Conservation (phyloP, 306 rosid genomes). For the Begonia fuchsioides region DNA sequence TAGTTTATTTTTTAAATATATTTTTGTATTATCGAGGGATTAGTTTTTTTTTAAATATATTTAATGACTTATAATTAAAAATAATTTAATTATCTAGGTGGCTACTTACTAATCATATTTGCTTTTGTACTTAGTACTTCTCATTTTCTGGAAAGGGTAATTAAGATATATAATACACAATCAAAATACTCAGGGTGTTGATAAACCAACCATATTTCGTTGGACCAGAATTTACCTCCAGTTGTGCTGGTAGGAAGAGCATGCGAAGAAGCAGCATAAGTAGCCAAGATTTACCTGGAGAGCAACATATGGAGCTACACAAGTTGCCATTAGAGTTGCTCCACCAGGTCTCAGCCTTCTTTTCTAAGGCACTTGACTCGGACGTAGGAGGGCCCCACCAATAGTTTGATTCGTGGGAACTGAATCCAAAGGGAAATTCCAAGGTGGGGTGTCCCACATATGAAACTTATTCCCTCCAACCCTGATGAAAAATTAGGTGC, state of each 20-base stretch:
- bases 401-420: slow-evolving; percentile 31
- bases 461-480: slow-evolving; percentile 69
- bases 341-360: slow-evolving; percentile 50
- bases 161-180: too few relatives aligned
- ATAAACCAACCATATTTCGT: too few relatives aligned
- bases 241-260: slow-evolving; percentile 27
- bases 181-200: too few relatives aligned
- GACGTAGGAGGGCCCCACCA: slow-evolving; percentile 47
- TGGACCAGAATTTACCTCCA: slow-evolving; percentile 30
- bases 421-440: slow-evolving; percentile 56
- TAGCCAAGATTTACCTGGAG: slow-evolving; percentile 30
- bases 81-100: too few relatives aligned
- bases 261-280: slow-evolving; percentile 18
- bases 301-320: slow-evolving; percentile 38
- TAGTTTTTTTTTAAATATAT: too few relatives aligned
- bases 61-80: too few relatives aligned
- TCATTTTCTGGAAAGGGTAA: too few relatives aligned
- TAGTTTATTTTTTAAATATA: too few relatives aligned
- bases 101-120: too few relatives aligned
- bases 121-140: too few relatives aligned
- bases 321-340: slow-evolving; percentile 46
- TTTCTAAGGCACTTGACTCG: slow-evolving; percentile 62
- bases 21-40: too few relatives aligned
- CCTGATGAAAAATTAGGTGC: slow-evolving; percentile 24
- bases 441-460: slow-evolving; percentile 46